Evolutionary conservation across 352 stramenopile species (phyloP).

Genomic region (Globisporangium orthogonon): DNA sequence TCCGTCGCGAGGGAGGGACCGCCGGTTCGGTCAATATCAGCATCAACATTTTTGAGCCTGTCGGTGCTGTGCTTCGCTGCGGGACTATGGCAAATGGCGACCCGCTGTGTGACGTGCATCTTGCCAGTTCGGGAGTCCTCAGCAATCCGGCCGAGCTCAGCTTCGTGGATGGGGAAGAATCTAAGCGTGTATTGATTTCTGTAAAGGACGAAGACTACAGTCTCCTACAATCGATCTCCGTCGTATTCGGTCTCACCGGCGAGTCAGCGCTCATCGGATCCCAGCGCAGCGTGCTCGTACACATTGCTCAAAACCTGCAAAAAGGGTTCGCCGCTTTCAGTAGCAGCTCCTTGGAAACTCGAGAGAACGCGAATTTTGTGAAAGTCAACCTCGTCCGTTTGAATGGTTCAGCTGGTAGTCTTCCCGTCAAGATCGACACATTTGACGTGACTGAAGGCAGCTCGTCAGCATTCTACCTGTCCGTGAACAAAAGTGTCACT

Average conservation of each 20-base stretch:
- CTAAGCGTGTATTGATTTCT: conserved; percentile 24
- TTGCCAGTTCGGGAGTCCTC: conserved; percentile 9
- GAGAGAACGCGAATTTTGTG: conserved; percentile 30
- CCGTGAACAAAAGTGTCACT: conserved; percentile 13
- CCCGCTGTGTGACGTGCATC: conserved; percentile 31
- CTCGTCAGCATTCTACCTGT: conserved; percentile 30
- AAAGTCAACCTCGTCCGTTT: conserved; percentile 39
- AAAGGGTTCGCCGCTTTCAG: conserved; percentile 31
- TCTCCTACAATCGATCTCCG: conserved; percentile 12
- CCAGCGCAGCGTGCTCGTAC: conserved; percentile 22
- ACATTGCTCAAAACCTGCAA: conserved; percentile 19
- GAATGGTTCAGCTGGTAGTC: conserved; percentile 33
- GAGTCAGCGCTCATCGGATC: conserved; percentile 5
- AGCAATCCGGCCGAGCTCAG: conserved; percentile 17
- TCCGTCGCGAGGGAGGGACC: conserved; percentile 29
- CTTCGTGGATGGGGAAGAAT: conserved; percentile 41
- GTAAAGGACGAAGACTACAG: conserved; percentile 31
- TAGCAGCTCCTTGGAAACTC: conserved; percentile 13
- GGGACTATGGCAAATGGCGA: not conserved
- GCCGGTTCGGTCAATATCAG: conserved; percentile 21
- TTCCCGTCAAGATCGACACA: conserved; percentile 36
- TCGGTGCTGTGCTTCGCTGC: conserved; percentile 25
- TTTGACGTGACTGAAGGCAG: conserved; percentile 28
- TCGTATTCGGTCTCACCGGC: conserved; percentile 19
- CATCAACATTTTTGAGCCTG: conserved; percentile 26